Conservation (phyloP, 805 yeast genomes). For the Metschnikowia lochheadii region DNA sequence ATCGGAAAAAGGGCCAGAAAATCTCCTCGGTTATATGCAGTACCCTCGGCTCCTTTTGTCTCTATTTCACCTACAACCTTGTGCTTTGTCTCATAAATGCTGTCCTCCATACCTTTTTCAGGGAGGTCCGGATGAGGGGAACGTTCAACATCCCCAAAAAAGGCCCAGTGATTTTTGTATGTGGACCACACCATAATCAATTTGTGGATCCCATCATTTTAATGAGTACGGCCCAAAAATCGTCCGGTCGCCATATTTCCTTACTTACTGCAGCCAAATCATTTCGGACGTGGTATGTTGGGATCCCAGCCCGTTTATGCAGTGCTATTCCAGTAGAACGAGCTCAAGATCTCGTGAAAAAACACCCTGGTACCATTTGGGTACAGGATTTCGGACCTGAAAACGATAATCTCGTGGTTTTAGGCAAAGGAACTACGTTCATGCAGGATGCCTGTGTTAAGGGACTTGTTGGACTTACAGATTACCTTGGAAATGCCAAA, state of each 20-base stretch:
- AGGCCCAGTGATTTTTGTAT: slow-evolving; percentile 38
- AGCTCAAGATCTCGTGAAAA: slow-evolving; percentile 36
- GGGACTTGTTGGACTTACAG: slow-evolving; percentile 36
- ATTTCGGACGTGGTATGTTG: slow-evolving; percentile 29
- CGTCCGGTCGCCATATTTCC: slow-evolving; percentile 30
- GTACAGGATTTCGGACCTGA: slow-evolving; percentile 18
- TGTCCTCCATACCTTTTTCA: slow-evolving; percentile 37
- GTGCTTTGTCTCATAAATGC: slow-evolving; percentile 31
- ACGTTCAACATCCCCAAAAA: slow-evolving; percentile 34
- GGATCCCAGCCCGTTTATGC: slow-evolving; percentile 28
- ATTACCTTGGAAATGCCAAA: slow-evolving; percentile 33
- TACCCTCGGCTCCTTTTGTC: not conserved
- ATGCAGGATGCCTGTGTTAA: slow-evolving; percentile 29
- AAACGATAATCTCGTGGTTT: slow-evolving; percentile 17
- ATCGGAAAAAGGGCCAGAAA: not conserved
- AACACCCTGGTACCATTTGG: slow-evolving; percentile 28
- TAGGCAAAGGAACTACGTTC: slow-evolving; percentile 35
- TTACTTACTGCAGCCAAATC: slow-evolving; percentile 37
- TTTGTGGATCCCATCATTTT: slow-evolving; percentile 39
- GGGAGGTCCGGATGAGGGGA: slow-evolving; percentile 38
- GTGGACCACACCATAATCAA: slow-evolving; percentile 44
- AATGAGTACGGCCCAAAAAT: slow-evolving; percentile 32
- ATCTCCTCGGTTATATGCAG: not conserved
- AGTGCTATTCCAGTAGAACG: slow-evolving; percentile 41
- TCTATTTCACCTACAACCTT: slow-evolving; percentile 22